Conservation (phyloP, 208 protist species). For the Entamoeba moshkovskii region DNA sequence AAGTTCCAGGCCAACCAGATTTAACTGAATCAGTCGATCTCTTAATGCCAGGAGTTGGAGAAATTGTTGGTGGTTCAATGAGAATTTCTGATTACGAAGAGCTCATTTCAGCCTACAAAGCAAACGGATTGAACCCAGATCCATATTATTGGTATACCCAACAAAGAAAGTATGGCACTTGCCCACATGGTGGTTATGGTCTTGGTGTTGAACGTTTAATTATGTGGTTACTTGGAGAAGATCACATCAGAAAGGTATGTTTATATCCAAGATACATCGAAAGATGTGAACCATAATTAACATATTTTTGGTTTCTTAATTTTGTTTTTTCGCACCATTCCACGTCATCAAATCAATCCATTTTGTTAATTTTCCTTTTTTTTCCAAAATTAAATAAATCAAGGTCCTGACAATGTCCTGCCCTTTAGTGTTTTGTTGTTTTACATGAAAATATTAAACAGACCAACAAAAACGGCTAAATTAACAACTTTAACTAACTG, state of each 20-base stretch:
- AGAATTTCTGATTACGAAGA: constrained; percentile 74
- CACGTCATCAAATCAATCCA: no score
- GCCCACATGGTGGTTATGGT: constrained; percentile 88
- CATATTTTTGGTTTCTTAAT: not conserved
- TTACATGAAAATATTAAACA: no score
- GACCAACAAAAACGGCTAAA: no score
- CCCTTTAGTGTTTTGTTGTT: no score
- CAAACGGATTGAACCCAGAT: constrained; percentile 71
- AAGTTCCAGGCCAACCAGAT: constrained; percentile 29
- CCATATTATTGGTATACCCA: constrained; percentile 94
- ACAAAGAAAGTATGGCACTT: constrained; percentile 81
- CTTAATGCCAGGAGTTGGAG: constrained; percentile 85
- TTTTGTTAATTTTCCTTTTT: no score
- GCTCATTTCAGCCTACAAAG: constrained; percentile 68
- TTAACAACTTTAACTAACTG: no score
- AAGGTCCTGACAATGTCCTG: no score
- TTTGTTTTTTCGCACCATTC: not conserved
- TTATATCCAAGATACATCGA: constrained; percentile 81
- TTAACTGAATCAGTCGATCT: constrained; percentile 61
- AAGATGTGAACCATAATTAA: constrained; percentile 70
- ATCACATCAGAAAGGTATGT: constrained; percentile 82
- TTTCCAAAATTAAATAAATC: no score
- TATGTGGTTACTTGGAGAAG: constrained; percentile 70
- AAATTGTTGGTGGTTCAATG: constrained; percentile 94
- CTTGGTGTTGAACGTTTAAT: constrained; percentile 86